Conservation (phyloP, 106 monocot species). For the Dendrobium huoshanense region DNA sequence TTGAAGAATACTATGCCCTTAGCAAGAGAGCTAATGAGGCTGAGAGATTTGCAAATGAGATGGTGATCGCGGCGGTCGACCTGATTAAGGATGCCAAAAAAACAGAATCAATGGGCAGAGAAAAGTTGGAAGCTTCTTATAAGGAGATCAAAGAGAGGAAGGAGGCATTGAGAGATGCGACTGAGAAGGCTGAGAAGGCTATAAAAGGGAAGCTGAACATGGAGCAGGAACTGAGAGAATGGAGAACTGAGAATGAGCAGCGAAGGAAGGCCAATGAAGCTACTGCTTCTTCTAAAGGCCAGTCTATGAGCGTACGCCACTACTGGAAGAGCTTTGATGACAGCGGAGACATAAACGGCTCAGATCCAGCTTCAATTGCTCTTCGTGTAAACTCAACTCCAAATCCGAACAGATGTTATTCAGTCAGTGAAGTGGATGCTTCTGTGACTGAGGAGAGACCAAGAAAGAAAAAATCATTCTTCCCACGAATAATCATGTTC, state of each 20-base stretch:
- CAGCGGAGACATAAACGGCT: neutral
- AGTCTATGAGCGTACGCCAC: neutral
- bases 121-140: slow-evolving; percentile 22
- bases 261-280: slow-evolving; percentile 28
- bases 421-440: neutral
- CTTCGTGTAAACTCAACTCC: slow-evolving; percentile 12
- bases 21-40: slow-evolving; percentile 54
- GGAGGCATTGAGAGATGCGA: slow-evolving; percentile 31
- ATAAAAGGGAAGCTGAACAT: slow-evolving; percentile 34
- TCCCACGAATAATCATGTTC: slow-evolving; percentile 58
- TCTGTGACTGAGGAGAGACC: slow-evolving; percentile 19
- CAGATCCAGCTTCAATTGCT: neutral
- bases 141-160: slow-evolving; percentile 33
- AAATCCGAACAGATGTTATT: slow-evolving; percentile 3
- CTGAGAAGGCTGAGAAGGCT: slow-evolving; percentile 41
- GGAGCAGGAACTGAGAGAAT: slow-evolving; percentile 62
- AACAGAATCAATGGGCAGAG: slow-evolving; percentile 21
- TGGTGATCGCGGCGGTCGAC: slow-evolving; percentile 33
- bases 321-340: slow-evolving; percentile 1
- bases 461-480: slow-evolving; percentile 52
- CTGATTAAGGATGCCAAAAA: slow-evolving; percentile 54
- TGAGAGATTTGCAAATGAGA: slow-evolving; percentile 45
- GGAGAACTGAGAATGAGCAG: slow-evolving; percentile 43
- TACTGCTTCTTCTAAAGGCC: slow-evolving; percentile 1
- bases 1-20: slow-evolving; percentile 62